phyloP scores from a whole-genome alignment of 73 alveolate species.

The Chromera velia region DNA sequence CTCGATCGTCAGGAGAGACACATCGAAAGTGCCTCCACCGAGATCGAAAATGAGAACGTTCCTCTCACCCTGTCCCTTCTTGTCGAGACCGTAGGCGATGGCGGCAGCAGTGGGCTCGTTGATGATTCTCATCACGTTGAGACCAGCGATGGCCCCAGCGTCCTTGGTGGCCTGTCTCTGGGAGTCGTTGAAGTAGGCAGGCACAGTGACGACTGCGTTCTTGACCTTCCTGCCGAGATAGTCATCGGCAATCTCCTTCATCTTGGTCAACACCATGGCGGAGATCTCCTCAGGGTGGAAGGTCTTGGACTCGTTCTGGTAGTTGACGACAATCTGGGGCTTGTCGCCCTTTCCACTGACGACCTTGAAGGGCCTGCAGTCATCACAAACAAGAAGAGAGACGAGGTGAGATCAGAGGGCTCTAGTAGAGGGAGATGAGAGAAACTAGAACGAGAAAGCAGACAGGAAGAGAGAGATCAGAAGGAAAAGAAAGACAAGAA shows the following conservation, averaged over 20 bases:
- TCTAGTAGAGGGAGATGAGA: too few relatives aligned
- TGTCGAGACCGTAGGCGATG: conserved; percentile 83
- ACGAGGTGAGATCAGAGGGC: conserved; percentile 24
- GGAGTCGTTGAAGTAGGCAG: conserved; percentile 77
- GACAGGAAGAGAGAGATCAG: too few relatives aligned
- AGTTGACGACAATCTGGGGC: conserved; percentile 70
- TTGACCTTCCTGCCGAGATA: conserved; percentile 60
- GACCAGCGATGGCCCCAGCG: conserved; percentile 69
- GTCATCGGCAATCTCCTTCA: conserved; percentile 71
- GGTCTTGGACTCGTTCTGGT: conserved; percentile 61
- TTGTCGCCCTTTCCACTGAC: conserved; percentile 77
- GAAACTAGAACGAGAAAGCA: too few relatives aligned
- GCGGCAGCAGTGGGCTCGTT: conserved; percentile 88
- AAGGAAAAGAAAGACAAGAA: too few relatives aligned
- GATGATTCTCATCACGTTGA: conserved; percentile 59
- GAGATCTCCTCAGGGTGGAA: conserved; percentile 80
- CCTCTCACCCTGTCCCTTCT: conserved; percentile 69
- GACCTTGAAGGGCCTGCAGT: conserved; percentile 79
- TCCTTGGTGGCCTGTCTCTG: conserved; percentile 70
- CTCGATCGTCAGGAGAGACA: conserved; percentile 67
- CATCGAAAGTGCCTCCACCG: conserved; percentile 83
- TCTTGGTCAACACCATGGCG: conserved; percentile 72
- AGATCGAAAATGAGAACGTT: conserved; percentile 72
- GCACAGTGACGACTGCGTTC: conserved; percentile 76
- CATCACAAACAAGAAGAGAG: conserved; percentile 1